These are phyloP conservation scores for Monosporascus sp. DNA, from an alignment of 2,329 filamentous ascomycete genomes.

Conservation along the genomic window DNA sequence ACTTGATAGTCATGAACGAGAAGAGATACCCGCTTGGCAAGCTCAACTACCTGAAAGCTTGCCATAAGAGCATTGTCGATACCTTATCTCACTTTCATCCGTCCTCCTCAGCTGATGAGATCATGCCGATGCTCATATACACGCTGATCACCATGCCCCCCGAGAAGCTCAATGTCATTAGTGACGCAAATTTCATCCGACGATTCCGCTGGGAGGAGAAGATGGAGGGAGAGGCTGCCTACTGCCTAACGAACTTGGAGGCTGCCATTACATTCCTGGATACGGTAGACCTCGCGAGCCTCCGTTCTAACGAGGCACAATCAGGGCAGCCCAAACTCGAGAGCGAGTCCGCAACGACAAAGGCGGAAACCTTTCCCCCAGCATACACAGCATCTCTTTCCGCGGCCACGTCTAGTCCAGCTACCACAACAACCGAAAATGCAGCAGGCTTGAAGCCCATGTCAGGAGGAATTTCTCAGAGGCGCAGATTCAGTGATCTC, in stretches of 20 bases:
- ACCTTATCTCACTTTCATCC: conserved; percentile 63
- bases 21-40: conserved; percentile 87
- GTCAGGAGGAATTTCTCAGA: conserved; percentile 37
- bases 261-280: conserved; percentile 91
- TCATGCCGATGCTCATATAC: conserved; percentile 94
- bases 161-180: conserved; percentile 81
- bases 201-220: conserved; percentile 81
- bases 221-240: conserved; percentile 88
- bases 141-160: conserved; percentile 86
- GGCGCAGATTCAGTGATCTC: conserved; percentile 75
- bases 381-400: conserved; percentile 45
- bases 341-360: conserved; percentile 42
- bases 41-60: conserved; percentile 77
- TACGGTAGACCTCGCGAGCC: conserved; percentile 86
- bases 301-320: conserved; percentile 72
- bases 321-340: conserved; percentile 59
- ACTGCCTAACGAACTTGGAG: conserved; percentile 93
- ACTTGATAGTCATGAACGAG: conserved; percentile 76
- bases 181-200: conserved; percentile 93
- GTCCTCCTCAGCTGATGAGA: conserved; percentile 91
- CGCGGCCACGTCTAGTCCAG: conserved; percentile 23
- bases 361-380: conserved; percentile 51
- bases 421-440: conserved; percentile 26
- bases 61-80: conserved; percentile 93
- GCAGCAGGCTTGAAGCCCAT: conserved; percentile 26